Percentiles rank a stretch among this genome's conserved stretches.
These are phyloP conservation scores for Pichia pseudocactophila DNA, from an alignment of 805 yeast species.

Conservation along the genomic window DNA sequence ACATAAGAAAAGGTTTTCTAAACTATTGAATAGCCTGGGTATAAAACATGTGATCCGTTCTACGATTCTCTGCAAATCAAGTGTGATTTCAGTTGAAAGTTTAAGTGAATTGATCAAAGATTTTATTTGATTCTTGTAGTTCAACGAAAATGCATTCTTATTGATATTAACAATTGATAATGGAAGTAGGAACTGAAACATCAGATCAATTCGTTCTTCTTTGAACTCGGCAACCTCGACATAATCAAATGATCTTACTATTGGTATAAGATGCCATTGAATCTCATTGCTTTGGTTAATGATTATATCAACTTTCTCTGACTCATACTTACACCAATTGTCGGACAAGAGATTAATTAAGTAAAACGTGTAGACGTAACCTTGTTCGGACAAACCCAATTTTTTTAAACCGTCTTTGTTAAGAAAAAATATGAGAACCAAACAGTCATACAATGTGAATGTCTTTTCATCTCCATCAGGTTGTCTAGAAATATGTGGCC, in stretches of 20 bases:
- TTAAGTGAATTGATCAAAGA: slow-evolving; percentile 1
- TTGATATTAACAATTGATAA: slow-evolving; percentile 1
- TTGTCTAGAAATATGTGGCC: slow-evolving; percentile 8
- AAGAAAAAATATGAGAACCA: slow-evolving; percentile 3
- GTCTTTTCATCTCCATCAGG: neutral
- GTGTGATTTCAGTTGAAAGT: neutral
- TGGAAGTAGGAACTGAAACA: slow-evolving; percentile 7
- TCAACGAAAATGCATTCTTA: slow-evolving; percentile 3
- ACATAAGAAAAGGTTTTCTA: slow-evolving; percentile 36
- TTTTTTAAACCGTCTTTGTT: slow-evolving; percentile 2
- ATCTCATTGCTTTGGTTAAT: slow-evolving; percentile 14
- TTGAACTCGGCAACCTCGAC: slow-evolving; percentile 1
- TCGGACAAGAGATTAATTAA: neutral
- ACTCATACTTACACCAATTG: neutral
- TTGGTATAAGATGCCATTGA: slow-evolving; percentile 27
- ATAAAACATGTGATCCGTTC: slow-evolving; percentile 16
- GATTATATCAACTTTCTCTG: slow-evolving; percentile 18
- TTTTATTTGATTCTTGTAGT: slow-evolving; percentile 1
- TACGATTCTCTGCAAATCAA: neutral
- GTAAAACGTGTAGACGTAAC: neutral
- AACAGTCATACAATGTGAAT: slow-evolving; percentile 6
- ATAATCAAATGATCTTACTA: slow-evolving; percentile 34
- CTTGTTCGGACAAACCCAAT: slow-evolving; percentile 1
- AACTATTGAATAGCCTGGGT: slow-evolving; percentile 38
- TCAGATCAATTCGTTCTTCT: neutral